phyloP scores from a whole-genome alignment of 2,329 filamentous ascomycete species.

The Epichloe typhina region DNA sequence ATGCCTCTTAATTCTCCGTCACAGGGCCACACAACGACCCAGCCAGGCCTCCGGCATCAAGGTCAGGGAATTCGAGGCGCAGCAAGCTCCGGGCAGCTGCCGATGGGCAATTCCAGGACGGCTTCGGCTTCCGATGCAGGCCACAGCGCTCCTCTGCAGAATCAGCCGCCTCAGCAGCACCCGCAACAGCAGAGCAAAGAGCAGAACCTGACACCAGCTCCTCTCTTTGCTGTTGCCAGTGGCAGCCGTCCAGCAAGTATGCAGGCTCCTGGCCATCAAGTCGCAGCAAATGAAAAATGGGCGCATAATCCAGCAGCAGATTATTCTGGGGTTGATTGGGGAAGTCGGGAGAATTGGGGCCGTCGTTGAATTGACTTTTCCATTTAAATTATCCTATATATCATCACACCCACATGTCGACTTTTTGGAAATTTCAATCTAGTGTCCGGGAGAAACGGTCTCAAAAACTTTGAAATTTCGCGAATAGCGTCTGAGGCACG shows the following conservation, averaged over 20 bases:
- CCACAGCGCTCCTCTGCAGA: background rate
- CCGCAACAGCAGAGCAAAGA: background rate
- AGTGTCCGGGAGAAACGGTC: too few species aligned
- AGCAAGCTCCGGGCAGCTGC: background rate
- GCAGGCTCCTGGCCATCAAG: background rate
- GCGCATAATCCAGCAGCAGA: constrained; percentile 12
- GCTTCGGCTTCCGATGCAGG: background rate
- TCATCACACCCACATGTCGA: background rate
- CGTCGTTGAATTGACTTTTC: background rate
- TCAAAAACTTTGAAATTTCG: too few species aligned
- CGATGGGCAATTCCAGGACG: background rate
- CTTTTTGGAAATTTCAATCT: background rate
- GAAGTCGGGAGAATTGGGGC: constrained; percentile 7
- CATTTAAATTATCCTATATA: background rate
- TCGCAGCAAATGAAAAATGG: constrained; percentile 10
- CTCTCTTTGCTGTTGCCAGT: constrained; percentile 1
- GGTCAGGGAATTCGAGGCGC: background rate
- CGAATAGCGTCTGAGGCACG: constrained; percentile 9
- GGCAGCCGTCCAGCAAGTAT: background rate
- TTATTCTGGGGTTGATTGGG: constrained; percentile 18
- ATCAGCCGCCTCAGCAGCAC: background rate
- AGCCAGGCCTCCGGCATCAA: background rate
- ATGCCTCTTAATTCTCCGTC: background rate
- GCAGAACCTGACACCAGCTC: constrained; percentile 3
- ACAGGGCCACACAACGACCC: background rate